These are phyloP conservation scores for Hymenoscyphus scutula DNA, from an alignment of 2,329 filamentous ascomycete genomes.

Conservation along the genomic window DNA sequence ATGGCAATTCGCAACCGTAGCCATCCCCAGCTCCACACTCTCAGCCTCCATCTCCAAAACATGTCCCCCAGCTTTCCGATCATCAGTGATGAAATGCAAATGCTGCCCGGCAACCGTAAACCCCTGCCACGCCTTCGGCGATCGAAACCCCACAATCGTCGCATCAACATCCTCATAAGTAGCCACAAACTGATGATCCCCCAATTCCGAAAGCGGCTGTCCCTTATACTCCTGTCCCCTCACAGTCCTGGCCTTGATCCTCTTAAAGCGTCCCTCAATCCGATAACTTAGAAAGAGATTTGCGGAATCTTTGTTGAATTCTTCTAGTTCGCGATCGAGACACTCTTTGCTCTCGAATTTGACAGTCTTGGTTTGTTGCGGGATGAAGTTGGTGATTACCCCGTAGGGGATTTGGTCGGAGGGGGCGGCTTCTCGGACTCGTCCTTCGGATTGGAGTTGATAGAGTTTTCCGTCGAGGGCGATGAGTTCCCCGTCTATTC, in stretches of 20 bases:
- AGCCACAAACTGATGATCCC: slow-evolving; percentile 41
- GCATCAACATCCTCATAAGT: slow-evolving; percentile 39
- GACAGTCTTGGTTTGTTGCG: slow-evolving; percentile 27
- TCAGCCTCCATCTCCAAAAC: slow-evolving; percentile 39
- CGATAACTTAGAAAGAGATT: slow-evolving; percentile 36
- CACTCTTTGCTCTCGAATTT: slow-evolving; percentile 24
- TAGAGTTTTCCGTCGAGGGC: slow-evolving; percentile 42
- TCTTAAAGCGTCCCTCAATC: slow-evolving; percentile 30
- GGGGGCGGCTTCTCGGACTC: slow-evolving; percentile 35
- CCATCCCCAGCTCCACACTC: slow-evolving; percentile 12
- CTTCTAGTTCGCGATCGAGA: slow-evolving; percentile 4
- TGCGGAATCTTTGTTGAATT: slow-evolving; percentile 21
- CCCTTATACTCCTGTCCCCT: slow-evolving; percentile 34
- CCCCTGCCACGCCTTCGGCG: slow-evolving; percentile 19
- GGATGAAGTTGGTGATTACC: slow-evolving; percentile 34
- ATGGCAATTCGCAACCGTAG: slow-evolving; percentile 8
- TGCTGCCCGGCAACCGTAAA: slow-evolving; percentile 23
- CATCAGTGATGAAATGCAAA: slow-evolving; percentile 22
- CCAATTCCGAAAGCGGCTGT: slow-evolving; percentile 37
- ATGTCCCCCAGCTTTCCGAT: slow-evolving; percentile 40
- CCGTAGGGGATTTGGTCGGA: slow-evolving; percentile 42
- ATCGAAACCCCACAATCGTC: slow-evolving; percentile 43
- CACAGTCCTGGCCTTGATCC: slow-evolving; percentile 33
- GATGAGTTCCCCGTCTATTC: slow-evolving; percentile 45
- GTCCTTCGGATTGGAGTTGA: slow-evolving; percentile 41